Evolutionary conservation across 305 asterid species (phyloP).

Genomic region (Solanum hybrid): DNA sequence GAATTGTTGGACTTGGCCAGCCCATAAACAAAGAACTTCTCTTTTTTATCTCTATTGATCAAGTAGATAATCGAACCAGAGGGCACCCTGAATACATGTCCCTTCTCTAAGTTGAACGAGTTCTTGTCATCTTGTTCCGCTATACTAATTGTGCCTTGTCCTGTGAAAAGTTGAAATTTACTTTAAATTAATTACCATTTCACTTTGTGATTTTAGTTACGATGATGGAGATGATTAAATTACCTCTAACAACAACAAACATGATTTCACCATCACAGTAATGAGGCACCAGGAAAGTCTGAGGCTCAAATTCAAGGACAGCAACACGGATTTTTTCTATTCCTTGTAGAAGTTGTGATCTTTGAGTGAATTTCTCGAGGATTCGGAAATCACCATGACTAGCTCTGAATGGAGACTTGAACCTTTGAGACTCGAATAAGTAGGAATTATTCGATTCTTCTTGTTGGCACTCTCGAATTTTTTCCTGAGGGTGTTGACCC

Average conservation of each 20-base stretch:
- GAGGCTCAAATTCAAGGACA: constrained; percentile 29
- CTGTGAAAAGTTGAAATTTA: background rate
- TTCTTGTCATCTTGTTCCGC: constrained; percentile 14
- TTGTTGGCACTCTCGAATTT: too few species aligned
- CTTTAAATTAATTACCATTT: background rate
- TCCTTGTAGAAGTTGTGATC: constrained; percentile 27
- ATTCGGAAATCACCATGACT: constrained; percentile 25
- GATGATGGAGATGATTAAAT: background rate
- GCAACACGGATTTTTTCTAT: constrained; percentile 30
- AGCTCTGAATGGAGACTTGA: constrained; percentile 9
- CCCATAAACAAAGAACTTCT: constrained; percentile 19
- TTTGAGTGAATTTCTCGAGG: constrained; percentile 25
- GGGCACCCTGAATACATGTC: constrained; percentile 28
- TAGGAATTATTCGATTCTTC: constrained; percentile 22
- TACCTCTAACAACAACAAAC: constrained; percentile 24
- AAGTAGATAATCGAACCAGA: constrained; percentile 24
- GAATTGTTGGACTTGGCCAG: constrained; percentile 23
- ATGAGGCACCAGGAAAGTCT: constrained; percentile 32
- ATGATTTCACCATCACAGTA: constrained; percentile 32
- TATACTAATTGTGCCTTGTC: constrained; percentile 19
- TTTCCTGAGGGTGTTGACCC: too few species aligned
- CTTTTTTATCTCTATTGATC: constrained; percentile 20
- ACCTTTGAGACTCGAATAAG: constrained; percentile 19
- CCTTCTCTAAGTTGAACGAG: constrained; percentile 21
- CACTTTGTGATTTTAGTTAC: background rate